These are phyloP conservation scores for Phytopythium kandeliae DNA, from an alignment of 352 stramenopile species.

Conservation along the genomic window DNA sequence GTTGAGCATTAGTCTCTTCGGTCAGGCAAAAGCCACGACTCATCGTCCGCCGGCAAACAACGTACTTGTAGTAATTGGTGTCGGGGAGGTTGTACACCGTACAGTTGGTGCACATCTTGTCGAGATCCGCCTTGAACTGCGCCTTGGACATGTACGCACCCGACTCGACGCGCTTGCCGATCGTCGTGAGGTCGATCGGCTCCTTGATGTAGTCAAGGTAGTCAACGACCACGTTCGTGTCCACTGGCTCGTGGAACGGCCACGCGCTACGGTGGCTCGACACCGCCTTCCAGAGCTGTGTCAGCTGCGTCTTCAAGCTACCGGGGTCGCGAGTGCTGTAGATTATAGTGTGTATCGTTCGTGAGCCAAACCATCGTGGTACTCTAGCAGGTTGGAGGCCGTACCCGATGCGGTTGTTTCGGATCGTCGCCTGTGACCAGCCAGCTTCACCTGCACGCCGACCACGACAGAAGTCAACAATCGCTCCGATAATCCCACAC, in stretches of 20 bases:
- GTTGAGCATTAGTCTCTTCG: neutral
- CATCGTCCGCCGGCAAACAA: slow-evolving; percentile 7
- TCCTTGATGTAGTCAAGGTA: slow-evolving; percentile 97
- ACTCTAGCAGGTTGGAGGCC: neutral
- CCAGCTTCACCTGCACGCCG: slow-evolving; percentile 66
- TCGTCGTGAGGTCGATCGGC: slow-evolving; percentile 88
- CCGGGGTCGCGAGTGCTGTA: slow-evolving; percentile 66
- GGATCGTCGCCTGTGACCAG: slow-evolving; percentile 79
- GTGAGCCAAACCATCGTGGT: neutral
- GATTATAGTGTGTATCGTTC: neutral
- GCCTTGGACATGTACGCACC: slow-evolving; percentile 89
- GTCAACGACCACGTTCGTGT: slow-evolving; percentile 93
- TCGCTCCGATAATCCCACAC: neutral
- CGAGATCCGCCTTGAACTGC: slow-evolving; percentile 92
- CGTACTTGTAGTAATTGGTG: slow-evolving; percentile 96
- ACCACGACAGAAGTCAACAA: neutral
- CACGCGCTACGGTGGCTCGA: slow-evolving; percentile 94
- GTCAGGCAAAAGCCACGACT: no score
- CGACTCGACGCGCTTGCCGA: slow-evolving; percentile 79
- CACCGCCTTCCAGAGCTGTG: slow-evolving; percentile 86
- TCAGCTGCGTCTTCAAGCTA: slow-evolving; percentile 82
- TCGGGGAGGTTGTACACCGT: slow-evolving; percentile 95
- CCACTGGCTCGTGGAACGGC: slow-evolving; percentile 97
- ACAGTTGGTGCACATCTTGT: slow-evolving; percentile 97
- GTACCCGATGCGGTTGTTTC: slow-evolving; percentile 82